Evolutionary conservation across 495 filamentous ascomycete genomes (phyloP), one percentile per base, ranked within the genome.

Genomic region (Penicillium malachiteum): DNA sequence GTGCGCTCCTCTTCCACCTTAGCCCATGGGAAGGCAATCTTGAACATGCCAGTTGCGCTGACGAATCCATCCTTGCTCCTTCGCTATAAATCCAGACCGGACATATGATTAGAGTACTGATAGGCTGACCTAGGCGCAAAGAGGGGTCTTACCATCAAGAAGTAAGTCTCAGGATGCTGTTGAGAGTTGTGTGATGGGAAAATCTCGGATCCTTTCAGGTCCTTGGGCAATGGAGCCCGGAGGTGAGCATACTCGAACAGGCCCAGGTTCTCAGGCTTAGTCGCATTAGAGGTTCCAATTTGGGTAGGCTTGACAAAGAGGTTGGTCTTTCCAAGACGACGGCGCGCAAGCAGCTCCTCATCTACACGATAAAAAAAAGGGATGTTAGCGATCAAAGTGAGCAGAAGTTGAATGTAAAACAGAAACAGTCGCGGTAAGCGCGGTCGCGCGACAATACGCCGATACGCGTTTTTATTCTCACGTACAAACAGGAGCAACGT

Each of bases 21-120:
- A 12, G 94, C 91, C 80, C 92, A 97, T 3, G 94, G 94, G 70
- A 97, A 98, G 6, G 93, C 90, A 52, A 95, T 95, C 75, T 97
- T 98, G 81, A 97, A 98, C 95, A 98, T 97, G 67, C 95, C 94
- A 49, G 94, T 97, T 6, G 94, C 92, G 63, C 91, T 96, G 38
- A 98, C 85, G 66, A 80, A 97, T 38, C 95, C 95, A 75, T 98
- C 94, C 67, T 85, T 87, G 76, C 91, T 96, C 55, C 94, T 89
- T 69, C 95, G 85, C 85, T 88, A 63, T 65, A 56, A 54, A 35
- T 18, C 39, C 39, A 49, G 7, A 42, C 18, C 17, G 12, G 31
- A 31, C 43, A 16, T 34, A 37, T n/a, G 30, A 42, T 34, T 39
- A 38, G 5, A 17, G 18, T 31, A 7, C 14, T 41, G 8, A 14